Base-by-base conservation (phyloP, 257 asterid species). In the Fraxinus excelsior region DNA sequence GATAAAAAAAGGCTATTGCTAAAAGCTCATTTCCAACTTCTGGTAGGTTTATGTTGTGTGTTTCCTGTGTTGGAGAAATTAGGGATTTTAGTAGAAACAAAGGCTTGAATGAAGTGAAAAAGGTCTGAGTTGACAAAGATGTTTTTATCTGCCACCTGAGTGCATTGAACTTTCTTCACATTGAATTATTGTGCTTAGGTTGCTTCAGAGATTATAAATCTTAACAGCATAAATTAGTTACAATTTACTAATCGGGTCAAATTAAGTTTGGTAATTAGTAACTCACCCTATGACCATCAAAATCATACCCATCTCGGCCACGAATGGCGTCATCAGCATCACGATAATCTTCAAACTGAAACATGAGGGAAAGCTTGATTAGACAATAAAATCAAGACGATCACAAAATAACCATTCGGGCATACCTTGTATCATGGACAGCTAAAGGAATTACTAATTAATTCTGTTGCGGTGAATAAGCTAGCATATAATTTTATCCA, bases 281-380 rank as follows among this genome's bases (percentile, higher is more conserved):
- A 76, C 92, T 68, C 1, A 93, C 98, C 82, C 94, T 89, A 67
- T 72, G 84, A 31, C 97, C 93, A 73, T 91, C 97, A 80, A 90
- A 91, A 42, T 85, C 82, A 53, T 82, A 93, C 72, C 98, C 98
- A 85, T 91, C 97, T 70, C 98, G 90, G 1, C 97, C 94, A 64
- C 87, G 88, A 77, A 91, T 90, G 67, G 98, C 97, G 85, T 87
- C 97, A 23, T 91, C 96, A 78, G 97, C 94, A 86, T 91, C 96
- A 1, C 82, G 90, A 51, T 90, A 62, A 78, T 90, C 90, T 82
- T 90, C 96, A 81, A 90, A 93, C 98, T 93, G 86, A 38, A 80
- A 80, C 18, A 53, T 5, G 46, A 13, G 40, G 82, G 37, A 58
- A 70, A 74, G 23, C 67, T 67, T 34, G 19, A 1, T 71, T 31